phyloP scores from a whole-genome alignment of 345 rosid species.

The Geranium rotundifolium region DNA sequence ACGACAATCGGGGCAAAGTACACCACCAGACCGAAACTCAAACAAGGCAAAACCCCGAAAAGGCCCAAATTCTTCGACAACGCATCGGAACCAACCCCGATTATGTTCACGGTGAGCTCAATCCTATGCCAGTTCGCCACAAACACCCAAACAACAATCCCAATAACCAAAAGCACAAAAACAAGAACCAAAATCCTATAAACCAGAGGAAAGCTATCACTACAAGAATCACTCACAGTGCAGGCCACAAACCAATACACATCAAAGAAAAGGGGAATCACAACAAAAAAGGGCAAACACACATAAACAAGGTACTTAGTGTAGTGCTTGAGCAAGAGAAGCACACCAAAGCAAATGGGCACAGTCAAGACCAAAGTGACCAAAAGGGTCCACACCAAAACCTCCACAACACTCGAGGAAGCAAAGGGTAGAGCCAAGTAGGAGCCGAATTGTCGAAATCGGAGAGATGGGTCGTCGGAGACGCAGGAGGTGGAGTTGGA shows the following conservation, averaged over 20 bases:
- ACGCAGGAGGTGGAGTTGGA: slow-evolving; percentile 45
- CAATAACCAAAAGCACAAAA: slow-evolving; percentile 57
- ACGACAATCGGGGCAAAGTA: slow-evolving; percentile 66
- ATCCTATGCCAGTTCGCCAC: slow-evolving; percentile 74
- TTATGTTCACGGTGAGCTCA: slow-evolving; percentile 61
- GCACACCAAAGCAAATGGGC: slow-evolving; percentile 57
- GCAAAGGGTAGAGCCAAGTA: slow-evolving; percentile 11
- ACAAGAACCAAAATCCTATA: slow-evolving; percentile 61
- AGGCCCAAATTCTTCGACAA: slow-evolving; percentile 60
- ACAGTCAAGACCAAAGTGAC: slow-evolving; percentile 53
- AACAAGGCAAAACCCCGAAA: slow-evolving; percentile 49
- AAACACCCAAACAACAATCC: slow-evolving; percentile 63
- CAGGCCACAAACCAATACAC: slow-evolving; percentile 92
- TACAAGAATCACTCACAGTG: slow-evolving; percentile 56
- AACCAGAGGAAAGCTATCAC: slow-evolving; percentile 48
- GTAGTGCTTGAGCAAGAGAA: slow-evolving; percentile 66
- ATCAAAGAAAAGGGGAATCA: slow-evolving; percentile 59
- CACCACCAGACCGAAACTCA: slow-evolving; percentile 42
- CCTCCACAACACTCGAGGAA: slow-evolving; percentile 22
- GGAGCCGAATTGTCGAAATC: neutral
- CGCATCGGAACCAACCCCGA: slow-evolving; percentile 76
- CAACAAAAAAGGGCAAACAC: slow-evolving; percentile 63
- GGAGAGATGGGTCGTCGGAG: neutral
- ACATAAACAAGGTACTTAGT: slow-evolving; percentile 74
- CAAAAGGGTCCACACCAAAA: slow-evolving; percentile 60